Evolutionary conservation across 78 protist genomes (phyloP).

Genomic region (Dictyostelium discoideum): DNA sequence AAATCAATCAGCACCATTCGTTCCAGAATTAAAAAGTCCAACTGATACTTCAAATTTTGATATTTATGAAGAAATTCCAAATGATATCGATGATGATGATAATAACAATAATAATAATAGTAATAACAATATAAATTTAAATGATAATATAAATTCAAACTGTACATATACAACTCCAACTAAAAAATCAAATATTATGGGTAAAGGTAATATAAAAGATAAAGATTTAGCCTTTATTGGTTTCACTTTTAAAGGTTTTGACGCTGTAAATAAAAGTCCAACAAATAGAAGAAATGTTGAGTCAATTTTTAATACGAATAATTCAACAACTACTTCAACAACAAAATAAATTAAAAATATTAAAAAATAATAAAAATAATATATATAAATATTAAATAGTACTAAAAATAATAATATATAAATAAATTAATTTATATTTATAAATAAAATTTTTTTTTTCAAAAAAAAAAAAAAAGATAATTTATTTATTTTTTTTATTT

Average conservation of each 20-base stretch:
- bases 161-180: neutral
- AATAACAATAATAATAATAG: neutral
- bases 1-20: conserved; percentile 65
- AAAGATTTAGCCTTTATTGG: conserved; percentile 77
- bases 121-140: neutral
- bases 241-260: conserved; percentile 73
- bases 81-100: neutral
- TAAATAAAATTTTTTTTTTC: neutral
- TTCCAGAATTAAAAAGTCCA: conserved; percentile 73
- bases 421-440: conserved; percentile 13
- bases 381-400: too few relatives aligned
- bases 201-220: conserved; percentile 44
- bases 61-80: conserved; percentile 40
- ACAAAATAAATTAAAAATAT: neutral
- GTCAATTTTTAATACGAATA: conserved; percentile 21
- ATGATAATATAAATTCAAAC: neutral
- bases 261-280: conserved; percentile 61
- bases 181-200: conserved; percentile 12
- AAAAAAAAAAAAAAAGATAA: neutral
- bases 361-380: neutral
- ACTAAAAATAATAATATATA: neutral
- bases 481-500: neutral
- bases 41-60: conserved; percentile 76
- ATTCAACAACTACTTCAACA: neutral
- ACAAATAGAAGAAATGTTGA: conserved; percentile 33